phyloP scores from a whole-genome alignment of 1,284 basidiomycete species.

The Irpex sp. region DNA sequence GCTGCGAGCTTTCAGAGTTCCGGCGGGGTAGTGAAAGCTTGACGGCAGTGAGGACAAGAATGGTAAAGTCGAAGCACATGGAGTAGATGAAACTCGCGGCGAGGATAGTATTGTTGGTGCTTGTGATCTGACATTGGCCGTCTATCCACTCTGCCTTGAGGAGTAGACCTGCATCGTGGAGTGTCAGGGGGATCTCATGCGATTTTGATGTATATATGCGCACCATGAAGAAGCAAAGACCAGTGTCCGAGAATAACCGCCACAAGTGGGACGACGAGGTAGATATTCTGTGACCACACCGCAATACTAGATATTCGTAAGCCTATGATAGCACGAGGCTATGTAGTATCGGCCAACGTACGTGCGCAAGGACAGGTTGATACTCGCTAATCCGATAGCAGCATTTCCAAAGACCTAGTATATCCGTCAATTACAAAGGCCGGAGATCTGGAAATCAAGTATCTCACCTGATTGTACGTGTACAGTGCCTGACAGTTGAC shows the following conservation, averaged over 20 bases:
- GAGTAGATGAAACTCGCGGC: conserved; percentile 69
- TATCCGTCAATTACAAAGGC: no score
- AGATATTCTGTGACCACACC: conserved; percentile 62
- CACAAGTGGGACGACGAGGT: conserved; percentile 51
- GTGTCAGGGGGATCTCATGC: not conserved
- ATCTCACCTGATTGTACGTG: conserved; percentile 61
- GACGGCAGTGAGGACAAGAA: conserved; percentile 54
- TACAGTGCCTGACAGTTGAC: conserved; percentile 68
- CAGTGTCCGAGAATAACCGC: conserved; percentile 67
- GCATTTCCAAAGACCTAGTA: conserved; percentile 45
- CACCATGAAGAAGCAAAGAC: conserved; percentile 54
- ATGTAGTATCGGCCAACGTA: conserved; percentile 29
- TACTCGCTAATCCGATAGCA: conserved; percentile 68
- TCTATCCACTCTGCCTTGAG: conserved; percentile 54
- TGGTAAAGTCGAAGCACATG: conserved; percentile 68
- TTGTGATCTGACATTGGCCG: conserved; percentile 47
- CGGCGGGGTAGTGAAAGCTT: conserved; percentile 25
- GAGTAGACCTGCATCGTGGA: conserved; percentile 42
- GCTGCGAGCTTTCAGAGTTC: conserved; percentile 21
- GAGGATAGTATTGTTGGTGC: conserved; percentile 53
- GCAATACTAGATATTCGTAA: conserved; percentile 48
- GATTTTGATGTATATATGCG: conserved; percentile 39
- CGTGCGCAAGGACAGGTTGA: conserved; percentile 74
- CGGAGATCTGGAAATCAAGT: no score
- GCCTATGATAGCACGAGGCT: not conserved